Evolutionary conservation across 345 rosid genomes (phyloP).

Genomic region (Eucalyptus brandiana): DNA sequence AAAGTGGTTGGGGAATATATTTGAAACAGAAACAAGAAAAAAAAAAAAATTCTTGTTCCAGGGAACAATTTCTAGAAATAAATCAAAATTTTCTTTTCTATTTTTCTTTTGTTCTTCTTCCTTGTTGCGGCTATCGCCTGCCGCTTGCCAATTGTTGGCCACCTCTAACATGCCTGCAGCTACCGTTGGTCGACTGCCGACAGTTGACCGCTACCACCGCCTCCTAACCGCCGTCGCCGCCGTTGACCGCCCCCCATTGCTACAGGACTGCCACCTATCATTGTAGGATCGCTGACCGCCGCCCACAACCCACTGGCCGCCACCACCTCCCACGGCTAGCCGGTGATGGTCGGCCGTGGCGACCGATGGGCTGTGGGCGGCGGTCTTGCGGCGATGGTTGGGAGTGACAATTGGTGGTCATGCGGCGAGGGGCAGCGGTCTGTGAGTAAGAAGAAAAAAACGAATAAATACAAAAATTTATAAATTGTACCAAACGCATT

Average conservation of each 20-base stretch:
- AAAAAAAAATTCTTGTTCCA: no score
- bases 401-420: fast-evolving
- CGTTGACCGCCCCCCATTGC: no score
- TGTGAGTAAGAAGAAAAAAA: no score
- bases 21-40: fast-evolving
- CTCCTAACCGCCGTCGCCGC: fast-evolving
- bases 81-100: fast-evolving
- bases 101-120: no score
- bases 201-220: fast-evolving
- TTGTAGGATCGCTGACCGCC: fast-evolving
- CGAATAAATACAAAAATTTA: no score
- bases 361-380: fast-evolving
- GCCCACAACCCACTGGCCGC: fast-evolving
- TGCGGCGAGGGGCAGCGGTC: fast-evolving
- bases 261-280: fast-evolving
- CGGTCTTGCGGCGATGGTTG: fast-evolving
- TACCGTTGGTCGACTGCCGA: fast-evolving
- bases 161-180: fast-evolving
- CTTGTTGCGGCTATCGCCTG: fast-evolving
- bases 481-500: no score
- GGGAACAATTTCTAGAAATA: no score
- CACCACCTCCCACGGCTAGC: fast-evolving
- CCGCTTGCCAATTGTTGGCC: no score
- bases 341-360: fast-evolving
- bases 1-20: no score